Evolutionary conservation across 306 rosid species (phyloP).

Genomic region (Acacia acuminata): DNA sequence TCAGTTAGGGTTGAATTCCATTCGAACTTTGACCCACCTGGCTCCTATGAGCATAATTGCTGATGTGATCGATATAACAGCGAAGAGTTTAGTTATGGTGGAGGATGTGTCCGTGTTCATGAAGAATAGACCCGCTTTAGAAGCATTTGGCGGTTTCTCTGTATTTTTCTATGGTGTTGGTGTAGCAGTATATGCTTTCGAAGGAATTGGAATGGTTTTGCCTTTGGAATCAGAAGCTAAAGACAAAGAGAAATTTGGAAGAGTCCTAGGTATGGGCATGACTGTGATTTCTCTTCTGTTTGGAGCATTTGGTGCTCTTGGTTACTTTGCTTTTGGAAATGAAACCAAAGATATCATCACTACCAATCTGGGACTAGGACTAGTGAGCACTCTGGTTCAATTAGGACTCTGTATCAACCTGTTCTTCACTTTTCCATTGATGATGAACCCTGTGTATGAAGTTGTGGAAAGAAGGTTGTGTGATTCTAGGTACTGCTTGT

Average conservation of each 20-base stretch:
- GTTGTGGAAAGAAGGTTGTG: constrained; percentile 66
- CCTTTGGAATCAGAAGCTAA: constrained; percentile 68
- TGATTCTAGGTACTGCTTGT: constrained; percentile 52
- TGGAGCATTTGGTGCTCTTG: constrained; percentile 66
- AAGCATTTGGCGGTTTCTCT: constrained; percentile 57
- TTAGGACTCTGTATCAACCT: constrained; percentile 63
- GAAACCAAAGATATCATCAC: constrained; percentile 77
- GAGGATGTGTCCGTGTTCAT: constrained; percentile 52
- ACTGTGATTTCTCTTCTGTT: constrained; percentile 52
- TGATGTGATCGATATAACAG: constrained; percentile 57
- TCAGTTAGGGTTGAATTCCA: constrained; percentile 68
- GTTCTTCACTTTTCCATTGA: constrained; percentile 67
- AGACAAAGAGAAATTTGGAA: constrained; percentile 63
- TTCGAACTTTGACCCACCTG: constrained; percentile 63
- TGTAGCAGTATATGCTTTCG: constrained; percentile 77
- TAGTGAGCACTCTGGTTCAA: constrained; percentile 57
- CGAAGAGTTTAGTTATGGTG: constrained; percentile 67
- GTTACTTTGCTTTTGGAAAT: constrained; percentile 76
- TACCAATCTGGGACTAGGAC: constrained; percentile 61
- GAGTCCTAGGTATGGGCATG: constrained; percentile 56
- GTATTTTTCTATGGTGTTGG: constrained; percentile 70
- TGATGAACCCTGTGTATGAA: constrained; percentile 88
- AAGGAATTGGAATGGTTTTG: constrained; percentile 71
- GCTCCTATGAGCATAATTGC: constrained; percentile 80
- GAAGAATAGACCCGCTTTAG: constrained; percentile 45